These are phyloP conservation scores for Thalassiosira hispida DNA, from an alignment of 352 stramenopile species.

Conservation along the genomic window DNA sequence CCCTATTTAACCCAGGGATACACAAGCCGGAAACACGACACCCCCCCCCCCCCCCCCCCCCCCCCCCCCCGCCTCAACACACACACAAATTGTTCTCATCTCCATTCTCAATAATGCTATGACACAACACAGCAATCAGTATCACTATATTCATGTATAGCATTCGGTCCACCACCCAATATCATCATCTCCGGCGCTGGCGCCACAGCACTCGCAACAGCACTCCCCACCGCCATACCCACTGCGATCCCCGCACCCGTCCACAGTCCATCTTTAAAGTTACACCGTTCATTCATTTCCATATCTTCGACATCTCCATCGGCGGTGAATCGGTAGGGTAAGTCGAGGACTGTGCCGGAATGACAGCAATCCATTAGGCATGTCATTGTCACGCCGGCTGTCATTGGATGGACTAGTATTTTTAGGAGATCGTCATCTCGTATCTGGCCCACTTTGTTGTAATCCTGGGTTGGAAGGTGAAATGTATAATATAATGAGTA, in stretches of 20 bases:
- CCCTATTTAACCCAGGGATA: too few species aligned
- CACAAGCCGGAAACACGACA: too few species aligned
- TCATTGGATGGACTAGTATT: slow-evolving; percentile 52
- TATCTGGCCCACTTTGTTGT: slow-evolving; percentile 56
- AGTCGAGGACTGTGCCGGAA: slow-evolving; percentile 72
- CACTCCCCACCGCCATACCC: slow-evolving; percentile 17
- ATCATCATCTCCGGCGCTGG: slow-evolving; percentile 47
- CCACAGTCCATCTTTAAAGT: slow-evolving; percentile 45
- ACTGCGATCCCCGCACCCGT: slow-evolving; percentile 17
- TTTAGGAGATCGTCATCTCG: slow-evolving; percentile 65
- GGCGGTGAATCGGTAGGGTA: slow-evolving; percentile 66
- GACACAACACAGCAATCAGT: slow-evolving; percentile 41
- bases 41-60: too few species aligned
- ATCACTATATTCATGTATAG: slow-evolving; percentile 57
- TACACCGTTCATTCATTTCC: slow-evolving; percentile 54
- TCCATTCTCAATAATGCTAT: slow-evolving; percentile 5
- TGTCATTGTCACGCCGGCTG: slow-evolving; percentile 47
- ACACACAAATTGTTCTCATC: too few species aligned
- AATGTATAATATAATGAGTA: too few species aligned
- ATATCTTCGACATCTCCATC: slow-evolving; percentile 66
- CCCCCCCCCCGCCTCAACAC: too few species aligned
- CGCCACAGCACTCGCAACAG: slow-evolving; percentile 15
- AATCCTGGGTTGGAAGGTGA: slow-evolving; percentile 20
- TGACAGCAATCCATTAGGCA: slow-evolving; percentile 80
- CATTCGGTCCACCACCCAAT: slow-evolving; percentile 53